Conservation (phyloP, 1,284 basidiomycete genomes). For the Sanghuangporus weigelae region DNA sequence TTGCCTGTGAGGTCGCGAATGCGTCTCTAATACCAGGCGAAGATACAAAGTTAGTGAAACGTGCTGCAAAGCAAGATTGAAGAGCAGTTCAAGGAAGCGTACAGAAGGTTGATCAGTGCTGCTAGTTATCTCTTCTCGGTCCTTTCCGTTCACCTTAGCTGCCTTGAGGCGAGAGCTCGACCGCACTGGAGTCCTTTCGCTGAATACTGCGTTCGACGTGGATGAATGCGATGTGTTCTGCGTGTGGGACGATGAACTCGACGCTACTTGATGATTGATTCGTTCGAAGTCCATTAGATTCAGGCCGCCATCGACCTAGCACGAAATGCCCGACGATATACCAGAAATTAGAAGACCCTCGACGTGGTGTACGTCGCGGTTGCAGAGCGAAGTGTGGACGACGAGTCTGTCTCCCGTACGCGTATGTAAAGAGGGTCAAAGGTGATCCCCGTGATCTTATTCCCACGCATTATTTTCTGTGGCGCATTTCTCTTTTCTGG, state of each 20-base stretch:
- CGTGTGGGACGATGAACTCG: constrained; percentile 40
- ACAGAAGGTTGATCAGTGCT: constrained; percentile 7
- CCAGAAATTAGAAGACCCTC: not conserved
- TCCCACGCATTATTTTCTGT: not conserved
- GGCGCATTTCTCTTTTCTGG: not conserved
- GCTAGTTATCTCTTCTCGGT: constrained; percentile 45
- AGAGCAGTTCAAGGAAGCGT: not conserved
- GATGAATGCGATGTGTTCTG: constrained; percentile 26
- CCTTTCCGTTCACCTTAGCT: constrained; percentile 41
- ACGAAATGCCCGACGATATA: constrained; percentile 14
- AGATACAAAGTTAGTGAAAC: not conserved
- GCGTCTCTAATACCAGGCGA: constrained; percentile 31
- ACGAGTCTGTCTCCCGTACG: not conserved
- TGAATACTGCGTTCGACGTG: constrained; percentile 28
- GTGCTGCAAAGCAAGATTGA: not conserved
- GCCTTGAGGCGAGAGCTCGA: constrained; percentile 74
- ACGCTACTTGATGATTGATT: constrained; percentile 52
- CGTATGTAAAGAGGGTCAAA: constrained; percentile 1
- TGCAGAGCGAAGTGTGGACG: not conserved
- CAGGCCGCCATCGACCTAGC: constrained; percentile 74
- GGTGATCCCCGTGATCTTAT: not conserved
- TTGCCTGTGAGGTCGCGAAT: constrained; percentile 53
- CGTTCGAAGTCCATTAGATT: constrained; percentile 77
- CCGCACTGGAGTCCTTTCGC: constrained; percentile 39
- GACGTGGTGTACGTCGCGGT: constrained; percentile 12